Conservation (phyloP, 345 rosid species). For the Lagerstroemia speciosa region DNA sequence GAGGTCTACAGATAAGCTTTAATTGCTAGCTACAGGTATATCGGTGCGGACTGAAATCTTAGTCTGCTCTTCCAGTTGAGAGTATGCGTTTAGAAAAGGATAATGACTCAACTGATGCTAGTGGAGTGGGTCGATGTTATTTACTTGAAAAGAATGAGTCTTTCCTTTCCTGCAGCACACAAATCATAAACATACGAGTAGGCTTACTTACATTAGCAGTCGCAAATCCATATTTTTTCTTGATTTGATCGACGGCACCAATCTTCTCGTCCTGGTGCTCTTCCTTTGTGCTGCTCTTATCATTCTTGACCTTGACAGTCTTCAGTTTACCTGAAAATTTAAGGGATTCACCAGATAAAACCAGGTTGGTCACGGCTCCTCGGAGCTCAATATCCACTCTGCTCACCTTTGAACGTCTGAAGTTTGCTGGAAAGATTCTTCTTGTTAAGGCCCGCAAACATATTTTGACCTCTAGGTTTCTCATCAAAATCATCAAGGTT, state of each 20-base stretch:
- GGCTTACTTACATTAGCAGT: slow-evolving; percentile 42
- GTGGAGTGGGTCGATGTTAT: background rate
- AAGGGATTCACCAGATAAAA: background rate
- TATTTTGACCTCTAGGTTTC: slow-evolving; percentile 62
- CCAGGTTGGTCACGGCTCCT: no score
- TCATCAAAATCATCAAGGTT: slow-evolving; percentile 52
- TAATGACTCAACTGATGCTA: background rate
- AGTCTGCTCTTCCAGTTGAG: background rate
- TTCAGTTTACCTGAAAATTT: slow-evolving; percentile 50
- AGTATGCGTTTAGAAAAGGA: no score
- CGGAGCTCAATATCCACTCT: background rate
- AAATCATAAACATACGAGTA: background rate
- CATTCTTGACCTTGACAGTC: slow-evolving; percentile 59
- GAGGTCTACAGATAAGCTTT: background rate
- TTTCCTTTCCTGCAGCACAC: background rate
- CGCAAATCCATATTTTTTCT: slow-evolving; percentile 83
- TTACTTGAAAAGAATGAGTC: background rate
- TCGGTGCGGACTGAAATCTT: background rate
- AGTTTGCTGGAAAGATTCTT: slow-evolving; percentile 64
- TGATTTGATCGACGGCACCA: slow-evolving; percentile 62
- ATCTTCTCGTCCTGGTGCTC: slow-evolving; percentile 47
- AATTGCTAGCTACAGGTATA: background rate
- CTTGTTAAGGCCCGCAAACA: slow-evolving; percentile 52
- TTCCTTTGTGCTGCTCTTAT: slow-evolving; percentile 42
- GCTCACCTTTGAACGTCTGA: slow-evolving; percentile 54